Percentiles rank a stretch among this genome's conserved stretches.
phyloP scores from a whole-genome alignment of 257 asterid species.

The Solanum gandarillasii region DNA sequence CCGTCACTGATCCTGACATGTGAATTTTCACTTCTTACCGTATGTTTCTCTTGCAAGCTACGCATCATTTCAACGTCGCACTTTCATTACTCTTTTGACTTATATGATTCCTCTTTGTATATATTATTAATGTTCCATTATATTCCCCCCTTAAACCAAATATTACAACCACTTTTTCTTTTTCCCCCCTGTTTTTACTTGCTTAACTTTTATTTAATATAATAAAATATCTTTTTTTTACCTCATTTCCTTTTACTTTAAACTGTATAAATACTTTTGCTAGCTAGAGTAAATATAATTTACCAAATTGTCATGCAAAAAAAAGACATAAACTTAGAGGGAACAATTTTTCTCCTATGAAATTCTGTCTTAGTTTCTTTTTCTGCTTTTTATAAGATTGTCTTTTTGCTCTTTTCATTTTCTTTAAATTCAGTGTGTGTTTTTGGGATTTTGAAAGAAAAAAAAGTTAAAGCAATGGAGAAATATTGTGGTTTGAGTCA shows the following conservation, averaged over 20 bases:
- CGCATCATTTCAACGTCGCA: conserved; percentile 64
- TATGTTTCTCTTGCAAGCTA: conserved; percentile 49
- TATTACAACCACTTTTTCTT: neutral
- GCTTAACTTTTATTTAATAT: neutral
- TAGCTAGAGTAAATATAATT: neutral
- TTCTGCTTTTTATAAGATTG: neutral
- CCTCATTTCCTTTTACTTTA: neutral
- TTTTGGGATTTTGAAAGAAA: neutral
- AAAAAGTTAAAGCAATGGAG: neutral
- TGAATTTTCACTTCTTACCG: neutral
- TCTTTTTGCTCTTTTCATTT: neutral
- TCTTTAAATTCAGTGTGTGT: neutral
- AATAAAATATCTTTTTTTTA: neutral
- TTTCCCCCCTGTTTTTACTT: neutral
- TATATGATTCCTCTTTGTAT: neutral
- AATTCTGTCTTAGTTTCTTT: neutral
- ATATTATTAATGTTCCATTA: neutral
- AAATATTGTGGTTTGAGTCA: conserved; percentile 47
- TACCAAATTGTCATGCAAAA: neutral
- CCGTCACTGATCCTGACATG: neutral
- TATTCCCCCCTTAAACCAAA: neutral
- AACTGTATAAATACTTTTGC: neutral
- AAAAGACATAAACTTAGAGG: neutral
- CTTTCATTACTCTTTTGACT: conserved; percentile 49
- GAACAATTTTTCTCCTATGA: neutral